phyloP scores from a whole-genome alignment of 2,329 filamentous ascomycete genomes.

The Claviceps sorghi region DNA sequence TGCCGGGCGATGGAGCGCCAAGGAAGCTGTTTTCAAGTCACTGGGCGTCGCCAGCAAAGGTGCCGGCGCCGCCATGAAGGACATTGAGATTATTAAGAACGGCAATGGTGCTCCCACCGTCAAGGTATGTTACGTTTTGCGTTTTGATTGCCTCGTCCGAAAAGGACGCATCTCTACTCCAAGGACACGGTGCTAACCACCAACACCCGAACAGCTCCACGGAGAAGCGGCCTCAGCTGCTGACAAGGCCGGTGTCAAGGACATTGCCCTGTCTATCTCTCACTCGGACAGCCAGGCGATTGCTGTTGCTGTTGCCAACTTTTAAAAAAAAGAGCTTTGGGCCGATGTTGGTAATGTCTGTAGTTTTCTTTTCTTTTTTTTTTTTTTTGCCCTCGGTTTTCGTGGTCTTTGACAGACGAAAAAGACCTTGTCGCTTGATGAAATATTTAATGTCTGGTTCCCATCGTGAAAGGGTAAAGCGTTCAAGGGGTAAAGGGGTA shows the following conservation, averaged over 20 bases:
- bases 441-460: background rate
- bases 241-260: constrained; percentile 74
- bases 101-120: constrained; percentile 73
- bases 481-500: too few species aligned
- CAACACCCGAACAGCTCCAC: constrained; percentile 47
- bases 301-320: constrained; percentile 76
- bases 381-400: constrained; percentile 1
- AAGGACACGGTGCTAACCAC: constrained; percentile 21
- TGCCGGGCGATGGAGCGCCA: constrained; percentile 89
- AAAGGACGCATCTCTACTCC: background rate
- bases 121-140: constrained; percentile 44
- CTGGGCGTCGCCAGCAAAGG: constrained; percentile 77
- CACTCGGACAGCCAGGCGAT: constrained; percentile 91
- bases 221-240: constrained; percentile 73
- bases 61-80: constrained; percentile 76
- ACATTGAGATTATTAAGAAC: constrained; percentile 82
- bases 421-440: background rate
- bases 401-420: background rate
- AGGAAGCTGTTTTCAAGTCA: constrained; percentile 98
- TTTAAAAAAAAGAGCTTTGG: constrained; percentile 31
- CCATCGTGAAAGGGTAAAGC: background rate
- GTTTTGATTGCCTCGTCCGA: background rate
- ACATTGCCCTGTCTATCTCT: constrained; percentile 84
- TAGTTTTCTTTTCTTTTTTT: constrained; percentile 2
- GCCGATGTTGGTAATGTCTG: background rate